Evolutionary conservation across 768 basidiomycete genomes (phyloP).

Genomic region (Tulasnella sp.): DNA sequence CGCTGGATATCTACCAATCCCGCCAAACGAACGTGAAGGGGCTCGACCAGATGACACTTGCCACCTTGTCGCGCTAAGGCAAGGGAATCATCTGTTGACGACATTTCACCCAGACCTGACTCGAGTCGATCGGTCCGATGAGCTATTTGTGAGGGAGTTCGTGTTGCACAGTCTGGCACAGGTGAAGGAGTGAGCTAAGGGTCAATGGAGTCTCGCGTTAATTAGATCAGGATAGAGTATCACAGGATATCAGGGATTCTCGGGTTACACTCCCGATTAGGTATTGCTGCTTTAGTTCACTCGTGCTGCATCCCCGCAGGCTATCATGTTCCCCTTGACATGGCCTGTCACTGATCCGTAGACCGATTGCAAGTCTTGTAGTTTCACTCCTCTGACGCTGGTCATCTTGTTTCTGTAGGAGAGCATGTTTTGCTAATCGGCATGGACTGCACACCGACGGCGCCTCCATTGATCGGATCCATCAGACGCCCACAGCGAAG

Average conservation of each 20-base stretch:
- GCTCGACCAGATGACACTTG: slow-evolving; percentile 41
- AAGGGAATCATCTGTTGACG: slow-evolving; percentile 77
- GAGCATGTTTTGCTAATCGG: background rate
- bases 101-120: slow-evolving; percentile 95
- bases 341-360: background rate
- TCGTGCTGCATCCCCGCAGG: background rate
- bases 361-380: background rate
- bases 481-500: background rate
- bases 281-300: background rate
- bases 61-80: slow-evolving; percentile 74
- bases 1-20: slow-evolving; percentile 35
- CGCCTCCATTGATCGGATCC: background rate
- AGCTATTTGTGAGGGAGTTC: slow-evolving; percentile 77
- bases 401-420: background rate
- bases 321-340: background rate
- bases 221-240: background rate
- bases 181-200: background rate
- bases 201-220: background rate
- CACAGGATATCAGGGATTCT: background rate
- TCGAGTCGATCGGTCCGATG: slow-evolving; percentile 78
- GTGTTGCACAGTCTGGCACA: slow-evolving; percentile 33
- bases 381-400: background rate
- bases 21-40: slow-evolving; percentile 36
- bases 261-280: too few relatives aligned
- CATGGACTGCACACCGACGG: background rate